Conservation (phyloP, 805 yeast species). For the Wickerhamomyces subpelliculosus region DNA sequence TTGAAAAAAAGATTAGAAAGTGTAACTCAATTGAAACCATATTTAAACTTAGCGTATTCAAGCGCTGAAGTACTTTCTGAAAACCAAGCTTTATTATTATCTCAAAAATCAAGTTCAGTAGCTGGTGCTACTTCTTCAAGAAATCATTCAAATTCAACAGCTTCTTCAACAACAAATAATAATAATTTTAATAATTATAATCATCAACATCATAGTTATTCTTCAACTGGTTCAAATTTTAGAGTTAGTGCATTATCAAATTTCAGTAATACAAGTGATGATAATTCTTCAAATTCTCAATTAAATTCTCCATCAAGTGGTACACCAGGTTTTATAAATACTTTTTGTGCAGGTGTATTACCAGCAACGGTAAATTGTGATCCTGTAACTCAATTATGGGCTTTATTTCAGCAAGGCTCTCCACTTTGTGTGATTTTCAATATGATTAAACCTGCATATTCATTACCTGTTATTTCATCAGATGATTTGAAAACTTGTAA, state of each 20-base stretch:
- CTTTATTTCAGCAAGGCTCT: slow-evolving; percentile 84
- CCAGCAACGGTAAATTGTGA: slow-evolving; percentile 75
- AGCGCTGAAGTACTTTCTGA: slow-evolving; percentile 66
- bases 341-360: slow-evolving; percentile 70
- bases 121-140: too few species aligned
- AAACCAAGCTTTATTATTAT: slow-evolving; percentile 53
- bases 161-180: slow-evolving; percentile 2
- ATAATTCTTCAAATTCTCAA: slow-evolving; percentile 21
- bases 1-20: slow-evolving; percentile 48
- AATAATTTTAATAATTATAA: too few species aligned
- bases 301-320: slow-evolving; percentile 18
- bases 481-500: slow-evolving; percentile 83
- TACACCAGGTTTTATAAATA: slow-evolving; percentile 29
- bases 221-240: slow-evolving; percentile 12
- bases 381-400: slow-evolving; percentile 88
- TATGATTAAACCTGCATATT: slow-evolving; percentile 50
- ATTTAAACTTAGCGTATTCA: slow-evolving; percentile 53
- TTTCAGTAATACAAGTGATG: slow-evolving; percentile 27
- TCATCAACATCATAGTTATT: slow-evolving; percentile 13
- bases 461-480: slow-evolving; percentile 58
- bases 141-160: too few species aligned
- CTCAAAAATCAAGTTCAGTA: slow-evolving; percentile 33
- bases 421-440: slow-evolving; percentile 86
- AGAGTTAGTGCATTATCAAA: slow-evolving; percentile 29
- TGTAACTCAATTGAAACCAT: slow-evolving; percentile 64